These are phyloP conservation scores for Dryadomyces quercivorus DNA, from an alignment of 2,329 filamentous ascomycete genomes.

Conservation along the genomic window DNA sequence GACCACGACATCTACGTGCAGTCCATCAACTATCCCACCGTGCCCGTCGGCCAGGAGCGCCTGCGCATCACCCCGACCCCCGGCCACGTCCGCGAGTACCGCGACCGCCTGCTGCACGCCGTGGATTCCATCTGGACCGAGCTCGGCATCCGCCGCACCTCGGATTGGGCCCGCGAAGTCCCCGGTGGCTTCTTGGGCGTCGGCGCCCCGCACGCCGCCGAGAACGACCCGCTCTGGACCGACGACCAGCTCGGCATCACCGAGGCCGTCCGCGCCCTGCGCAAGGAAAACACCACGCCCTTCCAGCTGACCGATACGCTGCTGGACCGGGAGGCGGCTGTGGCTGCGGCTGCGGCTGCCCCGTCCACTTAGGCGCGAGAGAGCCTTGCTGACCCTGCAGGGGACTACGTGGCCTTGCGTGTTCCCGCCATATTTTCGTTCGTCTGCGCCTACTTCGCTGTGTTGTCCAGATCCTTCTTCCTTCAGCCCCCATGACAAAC, in stretches of 20 bases:
- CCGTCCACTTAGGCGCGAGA: background rate
- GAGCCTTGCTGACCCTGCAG: too few relatives aligned
- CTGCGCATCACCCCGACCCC: constrained; percentile 93
- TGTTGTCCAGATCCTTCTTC: too few relatives aligned
- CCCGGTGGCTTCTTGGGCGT: constrained; percentile 86
- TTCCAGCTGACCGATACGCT: constrained; percentile 43
- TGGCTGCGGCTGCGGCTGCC: background rate
- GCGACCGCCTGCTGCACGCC: constrained; percentile 72
- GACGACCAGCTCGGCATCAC: constrained; percentile 74
- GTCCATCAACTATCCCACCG: constrained; percentile 97
- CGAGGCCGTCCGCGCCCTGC: constrained; percentile 49
- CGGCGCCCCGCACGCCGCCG: constrained; percentile 53
- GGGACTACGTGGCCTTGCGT: too few relatives aligned
- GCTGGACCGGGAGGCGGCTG: constrained; percentile 38
- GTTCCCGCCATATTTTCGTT: background rate
- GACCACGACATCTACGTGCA: constrained; percentile 95
- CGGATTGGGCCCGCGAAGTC: constrained; percentile 69
- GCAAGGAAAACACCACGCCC: constrained; percentile 18
- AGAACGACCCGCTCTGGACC: constrained; percentile 74
- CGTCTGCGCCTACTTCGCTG: background rate
- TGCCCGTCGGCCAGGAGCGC: constrained; percentile 94
- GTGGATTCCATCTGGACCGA: constrained; percentile 81
- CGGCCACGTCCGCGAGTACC: constrained; percentile 74
- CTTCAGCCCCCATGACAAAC: too few relatives aligned
- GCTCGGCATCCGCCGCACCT: constrained; percentile 82